phyloP scores from a whole-genome alignment of 2,329 filamentous ascomycete genomes.

The Reticulascus tulasneorum region DNA sequence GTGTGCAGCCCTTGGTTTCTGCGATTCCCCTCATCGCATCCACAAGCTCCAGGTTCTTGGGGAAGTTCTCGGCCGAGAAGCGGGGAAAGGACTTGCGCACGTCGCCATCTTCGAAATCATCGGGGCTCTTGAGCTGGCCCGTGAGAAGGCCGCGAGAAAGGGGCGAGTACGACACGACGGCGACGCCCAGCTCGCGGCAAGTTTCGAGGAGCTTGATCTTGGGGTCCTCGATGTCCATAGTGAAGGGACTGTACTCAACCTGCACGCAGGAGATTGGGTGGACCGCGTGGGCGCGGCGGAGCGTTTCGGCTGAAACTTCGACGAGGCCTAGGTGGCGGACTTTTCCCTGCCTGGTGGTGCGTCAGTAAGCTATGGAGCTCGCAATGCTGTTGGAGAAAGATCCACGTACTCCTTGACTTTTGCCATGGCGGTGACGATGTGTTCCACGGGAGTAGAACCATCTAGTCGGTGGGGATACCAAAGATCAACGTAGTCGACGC shows the following conservation, averaged over 20 bases:
- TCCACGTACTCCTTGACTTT: too few relatives aligned
- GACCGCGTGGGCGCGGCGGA: slow-evolving; percentile 32
- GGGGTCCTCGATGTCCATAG: slow-evolving; percentile 38
- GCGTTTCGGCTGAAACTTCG: slow-evolving; percentile 36
- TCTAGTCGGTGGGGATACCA: slow-evolving; percentile 50
- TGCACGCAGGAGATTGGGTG: slow-evolving; percentile 38
- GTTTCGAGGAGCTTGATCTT: slow-evolving; percentile 31
- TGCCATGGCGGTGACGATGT: slow-evolving; percentile 14
- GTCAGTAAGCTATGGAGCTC: too few relatives aligned
- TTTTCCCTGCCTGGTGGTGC: slow-evolving; percentile 29
- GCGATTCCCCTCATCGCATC: slow-evolving; percentile 43
- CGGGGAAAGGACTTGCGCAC: slow-evolving; percentile 41
- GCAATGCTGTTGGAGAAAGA: too few relatives aligned
- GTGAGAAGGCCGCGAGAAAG: slow-evolving; percentile 48
- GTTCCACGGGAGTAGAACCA: slow-evolving; percentile 37
- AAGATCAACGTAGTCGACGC: slow-evolving; percentile 51
- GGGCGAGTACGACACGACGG: slow-evolving; percentile 46
- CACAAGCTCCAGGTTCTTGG: slow-evolving; percentile 46
- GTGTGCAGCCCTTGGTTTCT: slow-evolving; percentile 41
- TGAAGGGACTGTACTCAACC: slow-evolving; percentile 39
- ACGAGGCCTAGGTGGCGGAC: slow-evolving; percentile 39
- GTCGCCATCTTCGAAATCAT: slow-evolving; percentile 41
- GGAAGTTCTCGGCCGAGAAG: slow-evolving; percentile 47
- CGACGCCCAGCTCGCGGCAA: slow-evolving; percentile 38
- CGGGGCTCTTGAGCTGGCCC: slow-evolving; percentile 33